phyloP scores from a whole-genome alignment of 257 asterid genomes.

The Capsicum rhomboideum region DNA sequence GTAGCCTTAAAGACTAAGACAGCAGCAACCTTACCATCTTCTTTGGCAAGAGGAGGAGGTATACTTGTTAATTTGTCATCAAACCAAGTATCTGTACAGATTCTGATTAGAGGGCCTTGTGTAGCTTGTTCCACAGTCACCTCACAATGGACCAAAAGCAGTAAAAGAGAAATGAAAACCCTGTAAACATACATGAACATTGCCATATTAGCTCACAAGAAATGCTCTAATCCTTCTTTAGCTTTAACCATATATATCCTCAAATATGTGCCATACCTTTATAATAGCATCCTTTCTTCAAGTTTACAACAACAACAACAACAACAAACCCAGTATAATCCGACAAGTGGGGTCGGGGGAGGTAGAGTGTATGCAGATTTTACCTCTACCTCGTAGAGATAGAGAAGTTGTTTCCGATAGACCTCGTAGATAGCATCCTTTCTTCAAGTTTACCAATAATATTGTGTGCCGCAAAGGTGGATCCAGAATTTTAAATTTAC shows the following conservation, averaged over 20 bases:
- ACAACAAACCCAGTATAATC: no score
- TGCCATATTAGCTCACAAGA: background rate
- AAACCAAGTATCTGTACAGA: background rate
- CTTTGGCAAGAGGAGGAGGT: background rate
- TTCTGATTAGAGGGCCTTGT: background rate
- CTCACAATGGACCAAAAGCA: background rate
- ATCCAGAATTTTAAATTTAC: background rate
- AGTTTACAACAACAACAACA: background rate
- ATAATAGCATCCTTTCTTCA: background rate
- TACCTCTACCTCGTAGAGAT: no score
- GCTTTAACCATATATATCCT: background rate
- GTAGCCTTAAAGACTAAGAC: background rate
- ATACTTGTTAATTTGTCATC: accelerated
- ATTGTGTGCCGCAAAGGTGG: background rate
- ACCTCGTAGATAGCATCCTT: background rate
- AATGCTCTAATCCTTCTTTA: background rate
- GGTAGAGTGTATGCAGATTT: no score
- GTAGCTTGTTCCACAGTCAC: background rate
- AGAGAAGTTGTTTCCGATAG: no score
- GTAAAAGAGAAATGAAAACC: background rate
- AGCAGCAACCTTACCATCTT: background rate
- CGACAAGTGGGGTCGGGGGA: no score
- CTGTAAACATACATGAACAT: background rate
- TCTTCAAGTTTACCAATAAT: background rate
- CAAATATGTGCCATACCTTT: background rate